phyloP scores from a whole-genome alignment of 257 asterid species.

The Cruciata laevipes region DNA sequence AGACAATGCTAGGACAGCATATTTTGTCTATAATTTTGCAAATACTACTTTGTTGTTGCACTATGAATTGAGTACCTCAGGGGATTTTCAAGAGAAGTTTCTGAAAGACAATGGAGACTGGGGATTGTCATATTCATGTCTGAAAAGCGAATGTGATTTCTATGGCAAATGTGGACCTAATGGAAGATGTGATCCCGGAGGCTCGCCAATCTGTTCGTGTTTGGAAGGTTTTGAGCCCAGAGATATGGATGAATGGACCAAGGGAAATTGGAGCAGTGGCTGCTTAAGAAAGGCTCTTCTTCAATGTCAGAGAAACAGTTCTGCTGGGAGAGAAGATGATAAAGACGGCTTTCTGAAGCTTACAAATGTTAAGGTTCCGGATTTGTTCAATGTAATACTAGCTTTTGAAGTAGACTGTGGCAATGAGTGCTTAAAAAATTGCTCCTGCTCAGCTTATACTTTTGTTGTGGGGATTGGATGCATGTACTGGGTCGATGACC shows the following conservation, averaged over 20 bases:
- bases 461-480: conserved; percentile 23
- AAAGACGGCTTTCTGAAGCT: conserved; percentile 43
- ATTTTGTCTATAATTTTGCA: neutral
- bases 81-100: conserved; percentile 7
- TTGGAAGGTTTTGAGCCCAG: conserved; percentile 44
- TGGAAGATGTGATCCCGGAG: conserved; percentile 37
- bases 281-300: conserved; percentile 37
- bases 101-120: conserved; percentile 10
- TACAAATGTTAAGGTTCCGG: conserved; percentile 35
- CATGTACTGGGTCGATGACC: conserved; percentile 23
- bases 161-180: conserved; percentile 45
- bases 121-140: conserved; percentile 4
- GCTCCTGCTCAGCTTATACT: conserved; percentile 30
- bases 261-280: conserved; percentile 49
- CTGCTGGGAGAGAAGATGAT: conserved; percentile 7
- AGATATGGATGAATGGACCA: conserved; percentile 34
- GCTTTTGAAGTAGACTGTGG: conserved; percentile 26
- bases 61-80: conserved; percentile 12
- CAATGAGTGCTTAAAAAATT: conserved; percentile 25
- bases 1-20: neutral
- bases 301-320: conserved; percentile 25
- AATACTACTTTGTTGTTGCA: neutral
- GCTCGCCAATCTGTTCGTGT: conserved; percentile 44
- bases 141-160: conserved; percentile 4
- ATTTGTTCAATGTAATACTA: conserved; percentile 22